A percentile compares a stretch with the other conserved stretches of the same genome.
These are phyloP conservation scores for Ceratopteris richardii DNA, from an alignment of 75 land plant species.

Conservation along the genomic window DNA sequence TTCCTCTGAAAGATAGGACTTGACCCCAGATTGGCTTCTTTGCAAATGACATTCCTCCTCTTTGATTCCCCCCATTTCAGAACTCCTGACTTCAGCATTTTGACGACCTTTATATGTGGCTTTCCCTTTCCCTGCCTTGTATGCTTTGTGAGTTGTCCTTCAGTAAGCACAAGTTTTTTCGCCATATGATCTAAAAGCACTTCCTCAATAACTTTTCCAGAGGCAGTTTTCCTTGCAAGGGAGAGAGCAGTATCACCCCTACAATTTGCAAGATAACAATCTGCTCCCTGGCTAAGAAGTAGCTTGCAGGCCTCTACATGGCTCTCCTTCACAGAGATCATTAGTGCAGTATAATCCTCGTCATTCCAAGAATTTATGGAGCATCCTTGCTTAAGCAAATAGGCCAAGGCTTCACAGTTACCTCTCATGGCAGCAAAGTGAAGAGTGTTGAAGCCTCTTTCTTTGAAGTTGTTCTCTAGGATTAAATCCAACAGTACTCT, in stretches of 20 bases:
- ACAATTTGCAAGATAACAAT: constrained; percentile 18
- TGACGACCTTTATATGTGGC: constrained; percentile 38
- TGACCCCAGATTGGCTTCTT: constrained; percentile 30
- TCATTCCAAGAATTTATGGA: constrained; percentile 28
- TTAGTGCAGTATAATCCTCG: constrained; percentile 44
- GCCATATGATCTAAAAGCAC: constrained; percentile 42
- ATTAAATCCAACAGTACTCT: constrained; percentile 30
- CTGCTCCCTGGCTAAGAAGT: constrained; percentile 27
- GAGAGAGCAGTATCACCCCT: constrained; percentile 41
- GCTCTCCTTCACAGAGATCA: constrained; percentile 45
- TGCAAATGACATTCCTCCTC: constrained; percentile 32
- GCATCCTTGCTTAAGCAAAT: constrained; percentile 33
- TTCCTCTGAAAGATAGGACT: constrained; percentile 23
- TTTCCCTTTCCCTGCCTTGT: constrained; percentile 41
- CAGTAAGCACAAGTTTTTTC: constrained; percentile 30
- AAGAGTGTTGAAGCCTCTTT: constrained; percentile 28
- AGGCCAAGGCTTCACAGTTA: constrained; percentile 17
- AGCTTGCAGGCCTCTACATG: constrained; percentile 44
- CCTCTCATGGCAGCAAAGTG: constrained; percentile 42
- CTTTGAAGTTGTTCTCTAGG: constrained; percentile 20
- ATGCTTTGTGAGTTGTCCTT: constrained; percentile 37
- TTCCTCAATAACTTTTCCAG: constrained; percentile 27
- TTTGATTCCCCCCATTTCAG: constrained; percentile 37
- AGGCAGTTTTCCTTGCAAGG: constrained; percentile 26
- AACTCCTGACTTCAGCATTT: constrained; percentile 39